Conservation (phyloP, 1,139 yeast species). For the Spencermartinsiella ligniputridi region DNA sequence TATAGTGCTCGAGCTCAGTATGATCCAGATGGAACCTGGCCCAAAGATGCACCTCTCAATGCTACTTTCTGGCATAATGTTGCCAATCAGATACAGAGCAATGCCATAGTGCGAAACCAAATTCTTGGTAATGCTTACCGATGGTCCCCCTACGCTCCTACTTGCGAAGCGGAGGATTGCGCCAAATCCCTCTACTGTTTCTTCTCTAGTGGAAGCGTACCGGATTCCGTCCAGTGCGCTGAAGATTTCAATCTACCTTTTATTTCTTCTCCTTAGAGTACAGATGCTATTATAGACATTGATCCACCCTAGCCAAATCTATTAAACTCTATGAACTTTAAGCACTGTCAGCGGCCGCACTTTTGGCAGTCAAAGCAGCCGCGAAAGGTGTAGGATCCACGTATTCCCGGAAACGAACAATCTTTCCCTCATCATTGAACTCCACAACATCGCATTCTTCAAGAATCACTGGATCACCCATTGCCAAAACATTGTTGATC, state of each 20-base stretch:
- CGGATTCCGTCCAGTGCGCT: not conserved
- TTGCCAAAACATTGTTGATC: not conserved
- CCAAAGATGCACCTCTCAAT: constrained; percentile 26
- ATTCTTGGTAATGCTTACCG: constrained; percentile 49
- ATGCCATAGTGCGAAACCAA: constrained; percentile 42
- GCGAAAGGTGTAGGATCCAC: not conserved
- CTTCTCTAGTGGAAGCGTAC: not conserved
- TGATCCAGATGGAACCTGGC: constrained; percentile 25
- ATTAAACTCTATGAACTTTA: no score
- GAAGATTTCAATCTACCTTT: not conserved
- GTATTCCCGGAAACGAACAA: not conserved
- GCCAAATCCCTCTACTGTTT: not conserved
- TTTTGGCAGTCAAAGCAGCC: no score
- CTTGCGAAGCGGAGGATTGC: constrained; percentile 25
- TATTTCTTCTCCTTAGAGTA: not conserved
- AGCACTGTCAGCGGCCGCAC: no score
- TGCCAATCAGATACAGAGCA: constrained; percentile 26
- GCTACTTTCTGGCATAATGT: constrained; percentile 32
- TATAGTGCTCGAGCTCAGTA: constrained; percentile 32
- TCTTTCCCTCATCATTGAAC: not conserved
- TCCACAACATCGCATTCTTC: not conserved
- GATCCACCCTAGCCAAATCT: no score
- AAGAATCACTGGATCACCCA: not conserved
- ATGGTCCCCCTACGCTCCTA: constrained; percentile 42
- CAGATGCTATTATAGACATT: no score